Base-by-base conservation (phyloP, 106 monocot species). In the Xerophyta viscosa region DNA sequence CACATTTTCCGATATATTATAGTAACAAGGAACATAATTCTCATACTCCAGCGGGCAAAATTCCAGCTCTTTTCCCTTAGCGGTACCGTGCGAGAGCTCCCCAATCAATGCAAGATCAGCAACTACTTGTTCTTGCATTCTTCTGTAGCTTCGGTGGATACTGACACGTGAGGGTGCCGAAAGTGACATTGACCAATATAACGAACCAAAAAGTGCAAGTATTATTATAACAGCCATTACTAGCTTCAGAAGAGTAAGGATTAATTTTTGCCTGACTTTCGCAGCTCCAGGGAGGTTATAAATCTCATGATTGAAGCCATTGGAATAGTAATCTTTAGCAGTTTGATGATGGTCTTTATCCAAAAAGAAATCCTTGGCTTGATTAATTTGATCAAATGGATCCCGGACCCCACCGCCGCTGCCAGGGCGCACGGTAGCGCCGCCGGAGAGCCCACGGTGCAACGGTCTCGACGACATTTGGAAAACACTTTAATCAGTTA, bases 21-120 rank as follows among this genome's bases (percentile, higher is more conserved):
- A 70, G 62, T 86, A 91, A 56, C 91, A 91, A 8, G 91, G 91
- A 8, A 82, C 82, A 42, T 73, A 82, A 58, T 91, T 78, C 74
- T 91, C 91, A 27, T 70, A 66, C 63, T 86, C 74, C 0, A 63
- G 70, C 0, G 58, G 52, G 60, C 91, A 91, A 37, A 86, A 75
- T 24, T 86, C 82, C 4, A 82, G 29, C 56, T 82, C 92, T 46
- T 73, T 86, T 20, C 39, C 27, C 54, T 71, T 82, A 0, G 57
- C 55, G 25, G 37, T 41, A 8, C 81, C 84, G 15, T 62, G 68
- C 2, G 85, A 81, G 8, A 81, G 75, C 46, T 78, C 75, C 26
- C 75, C 76, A 2, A 92, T 70, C 8, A 76, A 62, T 14, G 61
- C 53, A 2, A 92, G 79, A 59, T 92, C 86, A 0, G 73, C 37